Conservation (phyloP, 495 filamentous ascomycete genomes). For the Lophiostoma macrostomum region DNA sequence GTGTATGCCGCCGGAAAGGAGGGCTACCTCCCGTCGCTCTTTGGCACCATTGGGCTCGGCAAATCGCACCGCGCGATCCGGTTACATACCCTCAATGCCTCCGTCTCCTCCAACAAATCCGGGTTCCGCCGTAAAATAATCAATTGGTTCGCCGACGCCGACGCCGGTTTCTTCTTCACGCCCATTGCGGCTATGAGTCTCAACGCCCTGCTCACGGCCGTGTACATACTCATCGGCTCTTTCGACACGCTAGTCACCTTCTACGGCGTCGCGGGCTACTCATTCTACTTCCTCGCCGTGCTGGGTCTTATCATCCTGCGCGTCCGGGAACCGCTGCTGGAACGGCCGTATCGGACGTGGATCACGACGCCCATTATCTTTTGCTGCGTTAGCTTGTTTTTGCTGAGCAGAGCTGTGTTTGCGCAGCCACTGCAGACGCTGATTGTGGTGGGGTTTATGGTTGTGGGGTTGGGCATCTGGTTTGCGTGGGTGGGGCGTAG, state of each 20-base stretch:
- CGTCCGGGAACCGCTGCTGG: conserved; percentile 81
- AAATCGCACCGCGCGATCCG: conserved; percentile 33
- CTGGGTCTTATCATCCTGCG: conserved; percentile 87
- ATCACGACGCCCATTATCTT: conserved; percentile 96
- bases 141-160: conserved; percentile 39
- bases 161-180: conserved; percentile 62
- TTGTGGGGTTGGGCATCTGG: conserved; percentile 79
- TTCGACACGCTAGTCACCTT: conserved; percentile 92
- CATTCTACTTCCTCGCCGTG: conserved; percentile 94
- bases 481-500: conserved; percentile 73
- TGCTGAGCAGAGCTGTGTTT: conserved; percentile 83
- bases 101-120: conserved; percentile 1
- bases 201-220: conserved; percentile 66
- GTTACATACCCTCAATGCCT: conserved; percentile 30
- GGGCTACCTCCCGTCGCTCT: conserved; percentile 82
- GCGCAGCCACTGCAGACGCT: conserved; percentile 85
- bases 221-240: conserved; percentile 81
- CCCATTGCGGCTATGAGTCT: conserved; percentile 86
- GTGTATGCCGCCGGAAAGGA: conserved; percentile 95
- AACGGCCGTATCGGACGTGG: conserved; percentile 91
- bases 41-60: conserved; percentile 74
- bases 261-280: conserved; percentile 94
- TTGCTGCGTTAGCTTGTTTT: conserved; percentile 93
- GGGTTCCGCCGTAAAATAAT: conserved; percentile 19
- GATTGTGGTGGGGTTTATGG: conserved; percentile 78